phyloP scores from a whole-genome alignment of 2,329 filamentous ascomycete species.

The Alternaria gansuensis region DNA sequence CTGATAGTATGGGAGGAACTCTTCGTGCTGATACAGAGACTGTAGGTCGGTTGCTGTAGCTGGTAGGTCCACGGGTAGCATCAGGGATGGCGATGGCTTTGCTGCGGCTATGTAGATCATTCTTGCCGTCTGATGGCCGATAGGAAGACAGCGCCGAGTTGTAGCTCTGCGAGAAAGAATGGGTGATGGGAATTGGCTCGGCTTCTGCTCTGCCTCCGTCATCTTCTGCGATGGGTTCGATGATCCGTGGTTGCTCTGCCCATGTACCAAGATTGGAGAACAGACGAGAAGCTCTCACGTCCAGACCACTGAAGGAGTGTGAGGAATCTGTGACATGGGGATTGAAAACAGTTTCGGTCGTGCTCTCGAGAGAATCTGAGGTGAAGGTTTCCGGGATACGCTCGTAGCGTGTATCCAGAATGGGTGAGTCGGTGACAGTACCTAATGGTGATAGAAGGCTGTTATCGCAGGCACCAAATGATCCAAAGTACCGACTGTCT shows the following conservation, averaged over 20 bases:
- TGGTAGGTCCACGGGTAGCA: constrained; percentile 23
- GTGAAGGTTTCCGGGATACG: constrained; percentile 32
- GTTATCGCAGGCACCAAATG: constrained; percentile 38
- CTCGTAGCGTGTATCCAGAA: constrained; percentile 38
- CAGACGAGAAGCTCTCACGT: constrained; percentile 43
- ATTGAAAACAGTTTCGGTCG: constrained; percentile 40
- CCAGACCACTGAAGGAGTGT: constrained; percentile 42
- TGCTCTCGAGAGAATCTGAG: constrained; percentile 34
- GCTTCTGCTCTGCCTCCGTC: constrained; percentile 33
- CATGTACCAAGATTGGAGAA: constrained; percentile 43
- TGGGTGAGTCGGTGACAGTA: constrained; percentile 30
- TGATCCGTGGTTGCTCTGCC: constrained; percentile 41
- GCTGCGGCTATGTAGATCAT: constrained; percentile 27
- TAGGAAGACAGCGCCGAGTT: constrained; percentile 24
- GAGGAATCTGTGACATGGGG: constrained; percentile 41
- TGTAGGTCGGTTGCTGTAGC: constrained; percentile 21
- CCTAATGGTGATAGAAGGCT: constrained; percentile 28
- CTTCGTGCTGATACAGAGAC: constrained; percentile 26
- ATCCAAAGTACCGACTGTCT: constrained; percentile 32
- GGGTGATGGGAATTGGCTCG: constrained; percentile 45
- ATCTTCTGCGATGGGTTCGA: constrained; percentile 42
- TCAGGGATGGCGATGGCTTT: constrained; percentile 46
- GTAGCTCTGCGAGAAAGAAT: constrained; percentile 28
- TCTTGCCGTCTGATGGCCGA: constrained; percentile 21
- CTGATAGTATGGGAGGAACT: constrained; percentile 38